Base-by-base conservation (phyloP, 306 rosid genomes). In the Rosa chinensis region DNA sequence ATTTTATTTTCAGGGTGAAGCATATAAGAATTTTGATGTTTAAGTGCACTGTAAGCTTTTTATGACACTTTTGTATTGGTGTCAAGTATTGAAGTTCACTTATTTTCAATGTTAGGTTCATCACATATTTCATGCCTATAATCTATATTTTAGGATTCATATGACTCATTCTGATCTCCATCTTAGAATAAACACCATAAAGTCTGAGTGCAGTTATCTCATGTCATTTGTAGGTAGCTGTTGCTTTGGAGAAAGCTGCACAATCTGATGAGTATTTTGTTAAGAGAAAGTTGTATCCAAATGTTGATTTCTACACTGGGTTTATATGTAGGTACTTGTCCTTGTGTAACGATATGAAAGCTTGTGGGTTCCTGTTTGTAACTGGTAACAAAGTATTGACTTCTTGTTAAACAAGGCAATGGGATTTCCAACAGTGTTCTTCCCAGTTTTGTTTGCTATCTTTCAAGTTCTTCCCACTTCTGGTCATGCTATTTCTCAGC, bases 251-350 rank as follows among this genome's bases (percentile, higher is more conserved):
- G 86, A 94, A 90, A 79, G 86, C 93, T 70, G 98, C 98, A 14
- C 90, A 90, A 37, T 89, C 97, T 66, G 96, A 94, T 55, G 97
- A 92, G 76, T 94, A 25, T 25, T 25, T 25, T 25, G 25, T 25
- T 25, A 25, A 25, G 25, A 25, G 25, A 86, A 94, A 81, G 91
- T 86, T 94, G 43, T 94, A 94, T 85, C 97, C 98, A 76, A 94
- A 94, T 64, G 97, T 94, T 77, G 98, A 94, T 83, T 94, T 94
- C 88, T 94, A 94, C 90, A 90, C 96, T 0, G 97, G 98, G 28
- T 79, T 94, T 84, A 94, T 94, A 74, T 94, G 92, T 78, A 82
- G 90, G 90, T 86, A 80, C 69, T 72, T 45, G 21, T 78, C 35
- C 18, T 43, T 66, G 58, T 53, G 17, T 44, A 4, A 10, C 4